A percentile compares a stretch with the other conserved stretches of the same genome.
Evolutionary conservation across 1,139 yeast species (phyloP).

Genomic region (Nadsonia commutata): DNA sequence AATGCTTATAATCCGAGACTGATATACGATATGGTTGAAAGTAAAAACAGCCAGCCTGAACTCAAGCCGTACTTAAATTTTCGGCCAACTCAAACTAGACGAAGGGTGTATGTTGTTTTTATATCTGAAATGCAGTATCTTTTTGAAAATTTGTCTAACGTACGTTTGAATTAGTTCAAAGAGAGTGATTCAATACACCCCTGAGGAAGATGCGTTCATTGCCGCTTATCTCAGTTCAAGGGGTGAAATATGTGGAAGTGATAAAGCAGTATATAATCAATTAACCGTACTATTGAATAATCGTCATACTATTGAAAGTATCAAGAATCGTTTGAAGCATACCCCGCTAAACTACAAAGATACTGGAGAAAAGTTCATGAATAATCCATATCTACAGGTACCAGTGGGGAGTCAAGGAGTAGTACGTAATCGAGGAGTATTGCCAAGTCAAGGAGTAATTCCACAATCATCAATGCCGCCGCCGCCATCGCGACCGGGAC

Average conservation of each 20-base stretch:
- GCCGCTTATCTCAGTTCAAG: background rate
- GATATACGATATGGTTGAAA: background rate
- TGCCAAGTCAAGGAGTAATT: too few relatives aligned
- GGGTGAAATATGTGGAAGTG: background rate
- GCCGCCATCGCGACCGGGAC: too few relatives aligned
- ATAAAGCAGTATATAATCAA: background rate
- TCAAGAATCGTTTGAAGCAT: background rate
- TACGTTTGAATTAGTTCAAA: too few relatives aligned
- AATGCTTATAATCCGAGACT: background rate
- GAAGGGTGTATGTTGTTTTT: background rate
- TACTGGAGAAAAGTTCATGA: background rate
- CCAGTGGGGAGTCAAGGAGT: background rate
- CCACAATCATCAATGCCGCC: too few relatives aligned
- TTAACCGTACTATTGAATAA: background rate
- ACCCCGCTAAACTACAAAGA: background rate
- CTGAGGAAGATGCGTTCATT: background rate
- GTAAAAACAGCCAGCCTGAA: background rate
- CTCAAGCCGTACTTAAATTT: background rate
- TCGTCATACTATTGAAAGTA: background rate
- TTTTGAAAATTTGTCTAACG: too few relatives aligned
- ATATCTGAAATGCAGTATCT: too few relatives aligned
- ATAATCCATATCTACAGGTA: background rate
- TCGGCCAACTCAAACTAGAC: background rate
- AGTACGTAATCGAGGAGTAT: background rate
- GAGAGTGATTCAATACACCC: background rate